Base-by-base conservation (phyloP, 805 yeast genomes). In the Candida tibetensis region DNA sequence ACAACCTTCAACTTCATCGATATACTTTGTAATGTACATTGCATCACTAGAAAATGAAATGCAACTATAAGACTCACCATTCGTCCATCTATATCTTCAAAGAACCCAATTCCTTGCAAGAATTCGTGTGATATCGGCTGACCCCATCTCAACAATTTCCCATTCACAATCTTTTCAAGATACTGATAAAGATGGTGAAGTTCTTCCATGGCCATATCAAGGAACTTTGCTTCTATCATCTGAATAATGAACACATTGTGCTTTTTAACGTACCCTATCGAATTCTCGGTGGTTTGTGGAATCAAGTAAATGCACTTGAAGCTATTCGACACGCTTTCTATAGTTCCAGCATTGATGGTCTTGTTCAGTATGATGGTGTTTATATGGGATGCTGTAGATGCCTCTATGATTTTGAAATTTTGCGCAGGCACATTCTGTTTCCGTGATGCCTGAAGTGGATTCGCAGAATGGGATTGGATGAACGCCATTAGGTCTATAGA, bases 211-310 rank as follows among this genome's bases (percentile, higher is more conserved):
- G 53, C 51, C 12, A 32, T 23, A 9, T 36, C 41, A 12, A 40
- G 29, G 6, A 34, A 27, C 25, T 48, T 52, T n/a, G 40, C 18
- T 13, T 51, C 55, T 10, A 59, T 45, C 29, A 59, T 37, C 30
- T 49, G 48, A 12, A 63, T 50, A 5, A 60, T 43, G 36, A 53
- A 58, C 2, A 49, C 39, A 31, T 63, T 65, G 37, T 63, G 65
- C 21, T 48, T 52, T 31, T 53, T 53, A 13, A 58, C 36, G 10
- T 45, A 35, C n/a, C 28, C 36, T 7, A 45, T 21, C 2, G 39
- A 17, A 15, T 34, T 40, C 17, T 39, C 32, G 19, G 38, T 28
- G 4, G 19, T 34, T 27, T 32, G 36, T 16, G 41, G 40, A 12
- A 47, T 30, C 5, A 45, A 32, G 28, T 54, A 50, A 17, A 51